Evolutionary conservation across 2,329 filamentous ascomycete genomes (phyloP).

Genomic region (Scedosporium boydii): DNA sequence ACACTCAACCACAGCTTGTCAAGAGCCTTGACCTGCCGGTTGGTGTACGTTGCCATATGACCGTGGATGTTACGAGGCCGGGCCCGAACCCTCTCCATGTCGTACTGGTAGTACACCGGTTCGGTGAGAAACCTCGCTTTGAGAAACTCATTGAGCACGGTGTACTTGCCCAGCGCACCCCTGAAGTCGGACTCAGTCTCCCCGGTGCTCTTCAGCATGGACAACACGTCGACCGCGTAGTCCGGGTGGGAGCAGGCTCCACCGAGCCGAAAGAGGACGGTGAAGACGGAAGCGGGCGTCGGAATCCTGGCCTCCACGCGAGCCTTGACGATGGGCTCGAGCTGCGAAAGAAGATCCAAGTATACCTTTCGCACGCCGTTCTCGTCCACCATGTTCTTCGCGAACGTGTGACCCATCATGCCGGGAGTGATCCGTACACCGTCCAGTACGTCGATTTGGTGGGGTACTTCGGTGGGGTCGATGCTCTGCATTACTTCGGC

Average conservation of each 20-base stretch:
- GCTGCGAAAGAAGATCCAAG: conserved; percentile 19
- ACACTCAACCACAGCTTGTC: neutral
- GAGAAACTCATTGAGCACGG: conserved; percentile 29
- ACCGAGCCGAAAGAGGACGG: conserved; percentile 34
- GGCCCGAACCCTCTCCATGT: conserved; percentile 29
- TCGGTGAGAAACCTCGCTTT: conserved; percentile 37
- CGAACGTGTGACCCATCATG: neutral
- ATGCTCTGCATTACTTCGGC: conserved; percentile 54
- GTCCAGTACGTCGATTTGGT: conserved; percentile 35
- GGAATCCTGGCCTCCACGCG: conserved; percentile 17
- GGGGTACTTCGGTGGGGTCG: conserved; percentile 42
- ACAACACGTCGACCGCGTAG: conserved; percentile 25
- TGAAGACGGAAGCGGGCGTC: conserved; percentile 31
- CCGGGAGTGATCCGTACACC: conserved; percentile 17
- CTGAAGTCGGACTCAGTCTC: neutral
- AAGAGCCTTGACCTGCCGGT: neutral
- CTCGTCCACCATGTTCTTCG: conserved; percentile 26
- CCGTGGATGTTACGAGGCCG: conserved; percentile 28
- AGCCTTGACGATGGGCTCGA: neutral
- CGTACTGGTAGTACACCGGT: conserved; percentile 35
- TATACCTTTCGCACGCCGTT: conserved; percentile 36
- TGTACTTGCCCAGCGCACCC: neutral
- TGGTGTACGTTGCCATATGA: neutral
- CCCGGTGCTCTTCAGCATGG: conserved; percentile 15
- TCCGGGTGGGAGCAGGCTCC: conserved; percentile 31